Evolutionary conservation across 2,329 filamentous ascomycete species (phyloP).

Genomic region (Aspergillus caelatus): DNA sequence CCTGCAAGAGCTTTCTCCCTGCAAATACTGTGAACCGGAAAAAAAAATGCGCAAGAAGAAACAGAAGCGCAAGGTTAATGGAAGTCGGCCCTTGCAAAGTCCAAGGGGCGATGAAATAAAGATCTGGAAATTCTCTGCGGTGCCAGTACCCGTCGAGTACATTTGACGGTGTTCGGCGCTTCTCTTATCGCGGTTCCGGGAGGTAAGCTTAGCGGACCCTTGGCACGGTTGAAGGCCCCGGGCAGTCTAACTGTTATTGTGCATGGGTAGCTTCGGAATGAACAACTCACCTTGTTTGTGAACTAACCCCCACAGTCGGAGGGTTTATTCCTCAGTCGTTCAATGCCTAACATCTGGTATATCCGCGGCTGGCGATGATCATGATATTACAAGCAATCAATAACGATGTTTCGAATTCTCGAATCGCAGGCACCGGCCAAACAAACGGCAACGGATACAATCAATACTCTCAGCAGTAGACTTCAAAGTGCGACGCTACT

Average conservation of each 20-base stretch:
- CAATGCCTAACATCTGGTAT: constrained; percentile 33
- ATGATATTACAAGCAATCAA: constrained; percentile 41
- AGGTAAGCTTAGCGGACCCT: constrained; percentile 21
- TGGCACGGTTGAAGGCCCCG: constrained; percentile 15
- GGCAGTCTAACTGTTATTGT: constrained; percentile 2
- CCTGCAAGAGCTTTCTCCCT: constrained; percentile 1
- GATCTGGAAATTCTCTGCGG: constrained; percentile 23
- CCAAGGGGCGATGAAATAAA: constrained; percentile 1
- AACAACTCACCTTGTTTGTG: constrained; percentile 21
- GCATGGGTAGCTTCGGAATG: constrained; percentile 4
- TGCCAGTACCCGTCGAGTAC: constrained; percentile 1
- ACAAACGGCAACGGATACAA: constrained; percentile 94
- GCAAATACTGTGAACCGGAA: neutral
- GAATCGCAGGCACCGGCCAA: constrained; percentile 81
- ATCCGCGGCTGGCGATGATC: constrained; percentile 39
- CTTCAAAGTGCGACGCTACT: constrained; percentile 87
- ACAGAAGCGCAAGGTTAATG: neutral
- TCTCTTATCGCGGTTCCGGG: constrained; percentile 28
- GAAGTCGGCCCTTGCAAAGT: neutral
- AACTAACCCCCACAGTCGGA: neutral
- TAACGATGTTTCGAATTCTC: constrained; percentile 59
- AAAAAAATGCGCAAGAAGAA: neutral
- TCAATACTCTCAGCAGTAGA: constrained; percentile 83
- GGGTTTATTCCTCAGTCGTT: constrained; percentile 18
- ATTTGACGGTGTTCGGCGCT: constrained; percentile 21